Conservation (phyloP, 106 monocot genomes). For the Narthecium ossifragum region DNA sequence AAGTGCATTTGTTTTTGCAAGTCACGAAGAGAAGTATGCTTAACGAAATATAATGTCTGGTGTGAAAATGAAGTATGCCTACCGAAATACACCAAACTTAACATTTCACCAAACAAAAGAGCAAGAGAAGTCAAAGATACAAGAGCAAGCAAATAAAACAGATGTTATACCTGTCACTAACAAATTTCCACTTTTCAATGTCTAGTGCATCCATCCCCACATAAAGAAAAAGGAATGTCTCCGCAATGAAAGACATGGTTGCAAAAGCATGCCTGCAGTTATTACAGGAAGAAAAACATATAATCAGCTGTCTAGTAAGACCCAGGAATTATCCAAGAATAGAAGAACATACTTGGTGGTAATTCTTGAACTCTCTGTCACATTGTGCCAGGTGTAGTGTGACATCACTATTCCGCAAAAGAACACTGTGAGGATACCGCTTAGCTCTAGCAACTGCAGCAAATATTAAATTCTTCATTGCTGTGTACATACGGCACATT, state of each 20-base stretch:
- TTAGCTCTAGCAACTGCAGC: conserved; percentile 76
- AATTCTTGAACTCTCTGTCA: conserved; percentile 95
- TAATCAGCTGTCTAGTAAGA: neutral
- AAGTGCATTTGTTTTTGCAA: too few species aligned
- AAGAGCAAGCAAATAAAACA: neutral
- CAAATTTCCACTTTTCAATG: conserved; percentile 94
- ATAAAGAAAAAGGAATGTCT: conserved; percentile 93
- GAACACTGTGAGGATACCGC: conserved; percentile 97
- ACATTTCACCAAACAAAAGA: too few species aligned
- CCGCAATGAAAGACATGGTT: conserved; percentile 94
- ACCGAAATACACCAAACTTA: too few species aligned
- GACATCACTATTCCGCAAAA: conserved; percentile 99
- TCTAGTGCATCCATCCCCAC: conserved; percentile 99
- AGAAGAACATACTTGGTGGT: conserved; percentile 74
- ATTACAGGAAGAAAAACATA: neutral
- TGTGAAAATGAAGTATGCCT: too few species aligned
- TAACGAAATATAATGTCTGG: too few species aligned
- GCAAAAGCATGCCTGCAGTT: conserved; percentile 90
- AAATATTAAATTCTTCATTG: conserved; percentile 2
- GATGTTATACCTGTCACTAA: conserved; percentile 59
- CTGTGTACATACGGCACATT: too few species aligned
- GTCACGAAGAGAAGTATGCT: too few species aligned
- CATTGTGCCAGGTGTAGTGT: conserved; percentile 99
- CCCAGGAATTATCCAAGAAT: neutral
- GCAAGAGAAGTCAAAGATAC: too few species aligned